phyloP scores from a whole-genome alignment of 1,284 basidiomycete genomes.

The Cutaneotrichosporon curvatum region DNA sequence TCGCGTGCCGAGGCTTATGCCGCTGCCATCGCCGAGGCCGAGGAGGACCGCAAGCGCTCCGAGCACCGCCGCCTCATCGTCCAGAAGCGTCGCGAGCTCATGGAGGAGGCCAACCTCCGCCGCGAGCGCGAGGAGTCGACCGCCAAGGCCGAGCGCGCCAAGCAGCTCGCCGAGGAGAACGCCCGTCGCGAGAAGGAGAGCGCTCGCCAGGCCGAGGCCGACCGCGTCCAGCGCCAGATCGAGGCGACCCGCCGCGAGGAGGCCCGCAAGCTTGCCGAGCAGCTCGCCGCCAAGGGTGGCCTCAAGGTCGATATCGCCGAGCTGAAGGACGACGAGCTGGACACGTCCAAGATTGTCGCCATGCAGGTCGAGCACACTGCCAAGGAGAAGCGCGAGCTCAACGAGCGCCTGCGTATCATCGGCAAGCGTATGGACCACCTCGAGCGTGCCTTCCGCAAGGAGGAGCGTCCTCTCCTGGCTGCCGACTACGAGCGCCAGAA shows the following conservation, averaged over 20 bases:
- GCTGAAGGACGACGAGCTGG: slow-evolving; percentile 71
- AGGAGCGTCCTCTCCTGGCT: slow-evolving; percentile 77
- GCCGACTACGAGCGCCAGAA: slow-evolving; percentile 88
- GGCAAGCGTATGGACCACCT: slow-evolving; percentile 89
- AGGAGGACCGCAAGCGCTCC: slow-evolving; percentile 66
- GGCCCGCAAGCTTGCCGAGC: slow-evolving; percentile 82
- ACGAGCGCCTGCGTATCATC: slow-evolving; percentile 74
- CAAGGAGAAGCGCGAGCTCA: slow-evolving; percentile 89
- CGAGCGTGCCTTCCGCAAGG: slow-evolving; percentile 92
- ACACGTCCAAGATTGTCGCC: slow-evolving; percentile 80
- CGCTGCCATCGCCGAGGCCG: slow-evolving; percentile 46
- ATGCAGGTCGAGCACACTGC: slow-evolving; percentile 92
- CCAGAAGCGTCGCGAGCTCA: slow-evolving; percentile 76
- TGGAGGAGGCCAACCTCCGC: slow-evolving; percentile 75
- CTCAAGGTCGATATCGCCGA: slow-evolving; percentile 78
- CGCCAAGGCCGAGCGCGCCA: slow-evolving; percentile 63
- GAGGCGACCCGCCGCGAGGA: slow-evolving; percentile 77
- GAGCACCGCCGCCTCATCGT: slow-evolving; percentile 73
- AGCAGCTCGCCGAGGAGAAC: slow-evolving; percentile 69
- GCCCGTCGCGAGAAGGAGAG: slow-evolving; percentile 62
- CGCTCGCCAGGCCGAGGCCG: slow-evolving; percentile 63
- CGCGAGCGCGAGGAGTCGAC: slow-evolving; percentile 89
- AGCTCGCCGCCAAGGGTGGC: slow-evolving; percentile 73
- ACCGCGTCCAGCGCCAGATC: slow-evolving; percentile 72
- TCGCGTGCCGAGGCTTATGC: slow-evolving; percentile 45